A percentile compares a stretch with the other conserved stretches of the same genome.
Evolutionary conservation across 805 yeast species (phyloP).

Genomic region (Nakazawaea wyomingensis): DNA sequence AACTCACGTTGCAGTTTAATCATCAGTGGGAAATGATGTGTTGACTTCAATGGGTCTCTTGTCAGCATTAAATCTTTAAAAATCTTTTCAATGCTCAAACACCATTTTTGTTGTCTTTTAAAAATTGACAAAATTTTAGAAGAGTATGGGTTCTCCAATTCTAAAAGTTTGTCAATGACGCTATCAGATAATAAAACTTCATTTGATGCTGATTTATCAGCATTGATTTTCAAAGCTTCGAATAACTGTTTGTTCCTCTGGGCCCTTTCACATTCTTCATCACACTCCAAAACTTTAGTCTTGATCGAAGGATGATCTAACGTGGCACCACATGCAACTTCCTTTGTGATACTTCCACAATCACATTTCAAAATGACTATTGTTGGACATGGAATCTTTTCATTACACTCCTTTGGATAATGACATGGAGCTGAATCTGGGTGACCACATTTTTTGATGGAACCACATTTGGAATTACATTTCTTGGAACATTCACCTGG

Average conservation of each 20-base stretch:
- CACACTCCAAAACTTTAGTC: slow-evolving; percentile 50
- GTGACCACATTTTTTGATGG: slow-evolving; percentile 62
- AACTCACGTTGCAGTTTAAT: slow-evolving; percentile 60
- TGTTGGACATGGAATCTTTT: slow-evolving; percentile 45
- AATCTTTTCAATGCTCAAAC: slow-evolving; percentile 53
- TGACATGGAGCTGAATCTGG: slow-evolving; percentile 63
- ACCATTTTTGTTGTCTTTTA: slow-evolving; percentile 60
- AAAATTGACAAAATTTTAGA: slow-evolving; percentile 43
- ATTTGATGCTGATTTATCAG: slow-evolving; percentile 3
- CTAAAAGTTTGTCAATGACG: slow-evolving; percentile 19
- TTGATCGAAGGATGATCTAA: slow-evolving; percentile 25
- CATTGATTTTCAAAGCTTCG: slow-evolving; percentile 50
- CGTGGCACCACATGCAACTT: slow-evolving; percentile 56
- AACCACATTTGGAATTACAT: slow-evolving; percentile 60
- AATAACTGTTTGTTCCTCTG: slow-evolving; percentile 58
- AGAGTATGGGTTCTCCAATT: slow-evolving; percentile 34
- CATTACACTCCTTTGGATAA: slow-evolving; percentile 47
- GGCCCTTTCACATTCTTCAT: slow-evolving; percentile 58
- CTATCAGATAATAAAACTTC: slow-evolving; percentile 14
- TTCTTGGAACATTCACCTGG: slow-evolving; percentile 52
- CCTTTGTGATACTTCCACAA: slow-evolving; percentile 54
- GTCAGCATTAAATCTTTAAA: slow-evolving; percentile 45
- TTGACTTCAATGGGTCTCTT: slow-evolving; percentile 27
- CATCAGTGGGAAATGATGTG: slow-evolving; percentile 73
- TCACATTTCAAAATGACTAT: slow-evolving; percentile 47